phyloP scores from a whole-genome alignment of 768 basidiomycete genomes.

The Tulasnella calospora region DNA sequence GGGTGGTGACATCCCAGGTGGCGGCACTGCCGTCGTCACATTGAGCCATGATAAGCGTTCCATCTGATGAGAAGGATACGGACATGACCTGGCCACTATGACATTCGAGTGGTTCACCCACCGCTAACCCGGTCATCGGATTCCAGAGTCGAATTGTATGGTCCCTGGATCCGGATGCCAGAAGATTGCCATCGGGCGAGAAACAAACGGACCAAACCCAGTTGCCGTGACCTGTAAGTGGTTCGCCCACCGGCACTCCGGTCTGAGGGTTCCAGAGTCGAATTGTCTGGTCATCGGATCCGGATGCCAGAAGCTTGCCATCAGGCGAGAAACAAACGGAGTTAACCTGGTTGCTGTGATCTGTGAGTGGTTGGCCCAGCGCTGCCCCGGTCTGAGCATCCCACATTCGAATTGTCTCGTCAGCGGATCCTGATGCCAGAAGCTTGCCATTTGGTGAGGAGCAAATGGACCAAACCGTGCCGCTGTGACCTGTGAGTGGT shows the following conservation, averaged over 20 bases:
- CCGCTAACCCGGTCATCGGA: slow-evolving; percentile 31
- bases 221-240: slow-evolving; percentile 36
- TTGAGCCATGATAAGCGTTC: not conserved
- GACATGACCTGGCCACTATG: not conserved
- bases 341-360: too few species aligned
- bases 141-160: slow-evolving; percentile 31
- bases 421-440: too few species aligned
- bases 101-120: not conserved
- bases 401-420: too few species aligned
- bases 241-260: slow-evolving; percentile 38
- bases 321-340: too few species aligned
- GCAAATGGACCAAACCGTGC: too few species aligned
- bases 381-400: too few species aligned
- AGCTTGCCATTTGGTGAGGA: too few species aligned
- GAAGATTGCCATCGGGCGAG: too few species aligned
- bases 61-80: not conserved
- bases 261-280: slow-evolving; percentile 44
- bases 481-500: too few species aligned
- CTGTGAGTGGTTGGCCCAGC: too few species aligned
- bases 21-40: not conserved
- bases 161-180: slow-evolving; percentile 27
- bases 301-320: too few species aligned
- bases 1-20: not conserved
- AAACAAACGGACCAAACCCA: not conserved
- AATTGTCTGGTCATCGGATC: slow-evolving; percentile 41